Base-by-base conservation (phyloP, 2,329 filamentous ascomycete genomes). In the Alternaria incomplexa region DNA sequence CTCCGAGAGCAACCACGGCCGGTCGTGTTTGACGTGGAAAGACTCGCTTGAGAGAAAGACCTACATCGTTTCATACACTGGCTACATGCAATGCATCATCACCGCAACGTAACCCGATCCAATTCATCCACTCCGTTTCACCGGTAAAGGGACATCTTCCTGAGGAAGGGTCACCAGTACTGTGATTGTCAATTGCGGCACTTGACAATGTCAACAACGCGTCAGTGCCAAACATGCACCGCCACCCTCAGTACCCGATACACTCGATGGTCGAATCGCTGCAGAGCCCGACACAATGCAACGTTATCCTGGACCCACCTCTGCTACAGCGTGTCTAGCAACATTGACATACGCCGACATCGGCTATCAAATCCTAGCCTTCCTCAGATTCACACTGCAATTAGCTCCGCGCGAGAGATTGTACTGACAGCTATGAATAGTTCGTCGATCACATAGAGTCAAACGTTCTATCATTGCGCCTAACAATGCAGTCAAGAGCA, bases 41-140 rank as follows among this genome's bases (percentile, higher is more conserved):
- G 67, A 69, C 67, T 71, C 65, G 47, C 36, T 58, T 52, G 58
- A 51, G 67, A 65, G 69, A 51, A 67, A 36, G 67, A 67, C 63
- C 45, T 65, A 56, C 53, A 65, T 56, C 58, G 15, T 67, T 64
- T 69, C 63, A 52, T 36, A 55, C 47, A 63, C 65, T 58, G 60
- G 56, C 63, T 61, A 71, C 70, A 70, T 61, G 25, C 46, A 15
- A 17, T 15, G 26, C 11, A 51, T 20, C 17, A 20, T 32, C 47
- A 51, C n/a, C 26, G 5, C 47, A 51, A 51, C 11, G 20, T n/a
- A 32, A 22, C 20, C n/a, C 26, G 30, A 22, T 51, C n/a, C 20
- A 51, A 9, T 12, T 32, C 47, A 15, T 28, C 28, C 12, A 20
- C 6, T 51, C 12, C 7, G 12, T 40, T 40, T 40, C 17, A 13